phyloP scores from a whole-genome alignment of 1,139 yeast genomes.

The Yamadazyma triangularis region DNA sequence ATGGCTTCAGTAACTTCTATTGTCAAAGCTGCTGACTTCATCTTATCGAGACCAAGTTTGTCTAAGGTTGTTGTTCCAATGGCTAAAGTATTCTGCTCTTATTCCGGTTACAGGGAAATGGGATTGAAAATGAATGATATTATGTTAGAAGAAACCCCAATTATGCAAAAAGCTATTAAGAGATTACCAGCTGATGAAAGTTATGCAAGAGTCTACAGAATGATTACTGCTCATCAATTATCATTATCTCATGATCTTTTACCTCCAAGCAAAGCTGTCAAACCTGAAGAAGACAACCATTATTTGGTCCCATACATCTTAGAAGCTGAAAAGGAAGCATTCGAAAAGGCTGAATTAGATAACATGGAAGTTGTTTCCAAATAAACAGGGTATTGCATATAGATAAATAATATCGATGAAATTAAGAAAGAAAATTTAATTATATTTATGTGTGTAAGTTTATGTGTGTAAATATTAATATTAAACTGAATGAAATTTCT shows the following conservation, averaged over 20 bases:
- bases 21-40: constrained; percentile 76
- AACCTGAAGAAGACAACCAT: constrained; percentile 79
- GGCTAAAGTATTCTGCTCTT: constrained; percentile 66
- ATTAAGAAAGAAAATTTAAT: too few relatives aligned
- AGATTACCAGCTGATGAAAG: constrained; percentile 83
- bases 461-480: too few relatives aligned
- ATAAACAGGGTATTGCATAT: not conserved
- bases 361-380: constrained; percentile 46
- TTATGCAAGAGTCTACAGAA: constrained; percentile 90
- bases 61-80: constrained; percentile 74
- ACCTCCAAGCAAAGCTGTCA: constrained; percentile 74
- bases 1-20: constrained; percentile 81
- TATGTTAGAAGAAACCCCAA: constrained; percentile 80
- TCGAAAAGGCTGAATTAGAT: constrained; percentile 86
- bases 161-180: constrained; percentile 78
- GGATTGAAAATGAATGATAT: constrained; percentile 89
- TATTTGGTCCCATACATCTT: constrained; percentile 84
- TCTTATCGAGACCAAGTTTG: constrained; percentile 75
- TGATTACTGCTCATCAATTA: constrained; percentile 86
- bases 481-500: too few relatives aligned
- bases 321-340: constrained; percentile 91
- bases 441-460: too few relatives aligned
- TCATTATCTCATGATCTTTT: constrained; percentile 80
- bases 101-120: constrained; percentile 89
- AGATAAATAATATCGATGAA: too few relatives aligned